phyloP scores from a whole-genome alignment of 2,329 filamentous ascomycete species.

The Sordariomycetes sp. region DNA sequence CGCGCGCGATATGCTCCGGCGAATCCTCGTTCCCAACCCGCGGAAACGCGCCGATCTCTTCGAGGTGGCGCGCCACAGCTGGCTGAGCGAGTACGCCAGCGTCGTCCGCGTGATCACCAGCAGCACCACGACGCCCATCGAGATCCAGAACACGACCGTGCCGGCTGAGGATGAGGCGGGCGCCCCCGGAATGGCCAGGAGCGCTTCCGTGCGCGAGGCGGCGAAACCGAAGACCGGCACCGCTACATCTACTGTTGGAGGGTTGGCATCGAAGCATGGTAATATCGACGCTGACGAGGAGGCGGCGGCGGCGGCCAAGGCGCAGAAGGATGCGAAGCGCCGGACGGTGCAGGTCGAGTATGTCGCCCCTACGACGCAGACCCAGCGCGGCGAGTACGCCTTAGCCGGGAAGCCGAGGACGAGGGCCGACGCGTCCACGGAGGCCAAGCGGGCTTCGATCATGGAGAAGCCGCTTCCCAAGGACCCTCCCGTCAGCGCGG shows the following conservation, averaged over 20 bases:
- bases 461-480: conserved; percentile 49
- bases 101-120: conserved; percentile 96
- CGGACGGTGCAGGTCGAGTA: conserved; percentile 97
- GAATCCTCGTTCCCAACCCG: conserved; percentile 91
- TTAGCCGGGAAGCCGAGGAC: conserved; percentile 13
- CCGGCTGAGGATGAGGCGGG: conserved; percentile 45
- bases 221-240: conserved; percentile 53
- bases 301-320: conserved; percentile 37
- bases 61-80: conserved; percentile 94
- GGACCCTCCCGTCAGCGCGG: conserved; percentile 39
- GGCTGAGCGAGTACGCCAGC: conserved; percentile 94
- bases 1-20: conserved; percentile 79
- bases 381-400: conserved; percentile 50
- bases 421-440: conserved; percentile 14
- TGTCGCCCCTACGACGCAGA: conserved; percentile 81
- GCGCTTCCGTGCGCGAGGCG: conserved; percentile 84
- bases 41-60: conserved; percentile 92
- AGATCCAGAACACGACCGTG: conserved; percentile 73
- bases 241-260: conserved; percentile 39
- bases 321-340: conserved; percentile 79
- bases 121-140: conserved; percentile 75
- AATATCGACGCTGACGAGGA: conserved; percentile 60
- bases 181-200: conserved; percentile 59
- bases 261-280: conserved; percentile 62
- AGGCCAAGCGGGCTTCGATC: conserved; percentile 29